These are phyloP conservation scores for Wickerhamomyces sydowiorum DNA, from an alignment of 805 yeast genomes.

Conservation along the genomic window DNA sequence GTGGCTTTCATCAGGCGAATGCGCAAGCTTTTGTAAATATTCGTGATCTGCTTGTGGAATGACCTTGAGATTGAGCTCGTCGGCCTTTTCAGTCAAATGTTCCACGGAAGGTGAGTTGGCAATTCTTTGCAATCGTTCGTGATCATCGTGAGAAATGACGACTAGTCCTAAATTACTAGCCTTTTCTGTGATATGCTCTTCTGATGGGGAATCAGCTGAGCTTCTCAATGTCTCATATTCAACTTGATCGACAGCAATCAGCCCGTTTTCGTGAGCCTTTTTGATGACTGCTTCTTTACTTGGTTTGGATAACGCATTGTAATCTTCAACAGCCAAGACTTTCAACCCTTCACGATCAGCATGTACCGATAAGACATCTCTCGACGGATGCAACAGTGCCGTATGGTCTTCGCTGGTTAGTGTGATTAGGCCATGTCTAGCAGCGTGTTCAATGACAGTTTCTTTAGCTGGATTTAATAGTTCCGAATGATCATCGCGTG, in stretches of 20 bases:
- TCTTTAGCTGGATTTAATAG: constrained; percentile 4
- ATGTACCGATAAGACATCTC: constrained; percentile 13
- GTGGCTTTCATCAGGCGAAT: neutral
- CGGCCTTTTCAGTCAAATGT: constrained; percentile 19
- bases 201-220: constrained; percentile 7
- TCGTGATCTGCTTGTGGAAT: neutral
- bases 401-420: constrained; percentile 6
- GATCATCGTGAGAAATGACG: too few relatives aligned
- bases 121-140: too few relatives aligned
- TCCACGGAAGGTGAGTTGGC: constrained; percentile 19
- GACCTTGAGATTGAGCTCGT: constrained; percentile 2
- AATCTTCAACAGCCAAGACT: constrained; percentile 5
- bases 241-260: constrained; percentile 2
- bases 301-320: constrained; percentile 4
- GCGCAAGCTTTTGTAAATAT: neutral
- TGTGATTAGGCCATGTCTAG: constrained; percentile 6
- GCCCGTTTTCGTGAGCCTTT: constrained; percentile 2
- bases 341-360: constrained; percentile 17
- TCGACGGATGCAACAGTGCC: constrained; percentile 15
- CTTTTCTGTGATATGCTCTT: neutral
- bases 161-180: too few relatives aligned
- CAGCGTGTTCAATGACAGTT: constrained; percentile 4
- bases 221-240: constrained; percentile 1
- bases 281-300: constrained; percentile 2
- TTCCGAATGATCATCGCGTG: neutral